A percentile compares a stretch with the other conserved stretches of the same genome.
Conservation (phyloP, 768 basidiomycete genomes). For the Naganishia randhawae region DNA sequence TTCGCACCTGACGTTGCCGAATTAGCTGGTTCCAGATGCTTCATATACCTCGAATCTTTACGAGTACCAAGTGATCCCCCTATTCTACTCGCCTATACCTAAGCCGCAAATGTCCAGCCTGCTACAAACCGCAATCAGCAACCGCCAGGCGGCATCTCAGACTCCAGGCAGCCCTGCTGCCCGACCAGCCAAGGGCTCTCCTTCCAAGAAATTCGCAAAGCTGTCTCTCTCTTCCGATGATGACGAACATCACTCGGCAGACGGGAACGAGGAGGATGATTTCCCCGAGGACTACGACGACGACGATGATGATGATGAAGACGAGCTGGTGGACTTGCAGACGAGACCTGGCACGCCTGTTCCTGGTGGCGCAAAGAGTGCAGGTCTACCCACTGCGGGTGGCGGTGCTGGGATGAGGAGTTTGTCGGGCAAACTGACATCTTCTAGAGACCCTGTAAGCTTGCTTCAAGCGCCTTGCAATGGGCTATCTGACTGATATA, state of each 20-base stretch:
- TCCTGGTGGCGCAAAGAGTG: conserved; percentile 17
- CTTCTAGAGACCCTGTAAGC: conserved; percentile 43
- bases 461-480: not conserved
- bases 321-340: conserved; percentile 41
- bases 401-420: not conserved
- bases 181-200: not conserved
- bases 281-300: conserved; percentile 27
- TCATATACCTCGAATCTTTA: no score
- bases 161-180: not conserved
- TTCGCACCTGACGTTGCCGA: no score
- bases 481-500: no score
- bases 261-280: conserved; percentile 30
- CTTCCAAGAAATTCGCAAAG: conserved; percentile 6
- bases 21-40: no score
- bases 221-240: conserved; percentile 13
- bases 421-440: not conserved
- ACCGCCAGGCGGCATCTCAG: conserved; percentile 42
- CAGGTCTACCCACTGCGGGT: not conserved
- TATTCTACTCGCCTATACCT: no score
- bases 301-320: conserved; percentile 35
- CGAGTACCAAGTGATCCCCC: no score
- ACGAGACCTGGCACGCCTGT: conserved; percentile 45
- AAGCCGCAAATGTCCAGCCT: conserved; percentile 40
- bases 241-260: conserved; percentile 22
- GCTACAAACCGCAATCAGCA: conserved; percentile 48